These are phyloP conservation scores for Globisporangium apiculatum DNA, from an alignment of 352 stramenopile species.

Conservation along the genomic window DNA sequence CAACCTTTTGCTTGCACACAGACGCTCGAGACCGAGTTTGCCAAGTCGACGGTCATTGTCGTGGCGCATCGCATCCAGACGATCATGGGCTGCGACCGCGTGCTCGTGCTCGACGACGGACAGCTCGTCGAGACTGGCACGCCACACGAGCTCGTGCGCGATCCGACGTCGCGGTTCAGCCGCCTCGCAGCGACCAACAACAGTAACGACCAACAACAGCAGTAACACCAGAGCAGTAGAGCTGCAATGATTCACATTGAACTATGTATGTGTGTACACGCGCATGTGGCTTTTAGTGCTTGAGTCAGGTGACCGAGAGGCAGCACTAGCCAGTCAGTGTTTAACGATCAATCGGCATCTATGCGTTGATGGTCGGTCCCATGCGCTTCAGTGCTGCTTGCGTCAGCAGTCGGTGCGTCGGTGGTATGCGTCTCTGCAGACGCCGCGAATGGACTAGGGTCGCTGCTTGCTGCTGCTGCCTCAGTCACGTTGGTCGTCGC, in stretches of 20 bases:
- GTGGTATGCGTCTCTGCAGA: no score
- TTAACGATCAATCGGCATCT: no score
- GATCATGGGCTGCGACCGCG: slow-evolving; percentile 92
- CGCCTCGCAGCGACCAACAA: slow-evolving; percentile 17
- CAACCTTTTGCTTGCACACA: slow-evolving; percentile 10
- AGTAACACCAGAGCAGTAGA: background rate
- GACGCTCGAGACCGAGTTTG: slow-evolving; percentile 91
- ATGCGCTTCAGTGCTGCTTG: no score
- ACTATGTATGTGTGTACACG: background rate
- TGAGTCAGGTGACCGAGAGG: no score
- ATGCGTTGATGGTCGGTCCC: no score
- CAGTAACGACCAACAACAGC: background rate
- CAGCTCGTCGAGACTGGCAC: slow-evolving; percentile 41
- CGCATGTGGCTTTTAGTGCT: background rate
- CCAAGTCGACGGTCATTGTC: slow-evolving; percentile 92
- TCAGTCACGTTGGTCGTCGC: no score
- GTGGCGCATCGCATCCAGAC: slow-evolving; percentile 97
- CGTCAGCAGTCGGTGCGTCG: no score
- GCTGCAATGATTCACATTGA: background rate
- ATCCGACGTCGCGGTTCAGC: slow-evolving; percentile 39
- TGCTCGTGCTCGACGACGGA: slow-evolving; percentile 62
- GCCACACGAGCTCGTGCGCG: slow-evolving; percentile 23
- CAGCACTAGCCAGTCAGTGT: no score
- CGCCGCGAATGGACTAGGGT: no score
- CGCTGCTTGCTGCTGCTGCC: no score